These are phyloP conservation scores for Sporothrix pallida DNA, from an alignment of 2,329 filamentous ascomycete species.

Conservation along the genomic window DNA sequence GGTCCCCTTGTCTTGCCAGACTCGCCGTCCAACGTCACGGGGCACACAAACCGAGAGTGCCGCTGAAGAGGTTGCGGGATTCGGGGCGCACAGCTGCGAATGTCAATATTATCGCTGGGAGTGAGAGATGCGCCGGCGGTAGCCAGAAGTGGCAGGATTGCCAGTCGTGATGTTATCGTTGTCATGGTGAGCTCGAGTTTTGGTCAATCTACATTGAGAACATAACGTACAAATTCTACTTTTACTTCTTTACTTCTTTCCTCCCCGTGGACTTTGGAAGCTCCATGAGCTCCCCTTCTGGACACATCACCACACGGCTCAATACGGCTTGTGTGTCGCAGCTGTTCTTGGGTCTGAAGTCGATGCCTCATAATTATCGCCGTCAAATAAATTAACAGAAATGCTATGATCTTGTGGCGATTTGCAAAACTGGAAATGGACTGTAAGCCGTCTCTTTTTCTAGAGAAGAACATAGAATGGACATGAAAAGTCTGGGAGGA, in stretches of 20 bases:
- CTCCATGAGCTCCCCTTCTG: neutral
- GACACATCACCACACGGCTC: conserved; percentile 21
- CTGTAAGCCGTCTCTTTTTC: neutral
- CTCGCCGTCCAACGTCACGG: conserved; percentile 64
- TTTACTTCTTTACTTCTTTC: neutral
- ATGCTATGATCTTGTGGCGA: neutral
- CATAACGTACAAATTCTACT: neutral
- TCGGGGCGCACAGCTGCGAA: conserved; percentile 19
- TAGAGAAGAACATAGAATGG: neutral
- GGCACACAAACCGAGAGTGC: conserved; percentile 33
- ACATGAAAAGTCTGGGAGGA: neutral
- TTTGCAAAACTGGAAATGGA: too few species aligned
- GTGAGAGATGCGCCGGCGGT: neutral
- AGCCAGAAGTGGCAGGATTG: neutral
- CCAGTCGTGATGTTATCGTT: neutral
- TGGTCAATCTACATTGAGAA: neutral
- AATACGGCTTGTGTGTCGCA: conserved; percentile 23
- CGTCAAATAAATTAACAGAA: neutral
- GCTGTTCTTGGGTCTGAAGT: neutral
- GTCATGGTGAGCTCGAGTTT: neutral
- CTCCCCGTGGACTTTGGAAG: neutral
- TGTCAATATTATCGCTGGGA: neutral
- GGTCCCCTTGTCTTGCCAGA: neutral
- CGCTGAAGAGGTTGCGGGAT: conserved; percentile 31
- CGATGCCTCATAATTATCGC: neutral